These are phyloP conservation scores for Pouteria glomerata DNA, from an alignment of 148 eudicot genomes.

Conservation along the genomic window DNA sequence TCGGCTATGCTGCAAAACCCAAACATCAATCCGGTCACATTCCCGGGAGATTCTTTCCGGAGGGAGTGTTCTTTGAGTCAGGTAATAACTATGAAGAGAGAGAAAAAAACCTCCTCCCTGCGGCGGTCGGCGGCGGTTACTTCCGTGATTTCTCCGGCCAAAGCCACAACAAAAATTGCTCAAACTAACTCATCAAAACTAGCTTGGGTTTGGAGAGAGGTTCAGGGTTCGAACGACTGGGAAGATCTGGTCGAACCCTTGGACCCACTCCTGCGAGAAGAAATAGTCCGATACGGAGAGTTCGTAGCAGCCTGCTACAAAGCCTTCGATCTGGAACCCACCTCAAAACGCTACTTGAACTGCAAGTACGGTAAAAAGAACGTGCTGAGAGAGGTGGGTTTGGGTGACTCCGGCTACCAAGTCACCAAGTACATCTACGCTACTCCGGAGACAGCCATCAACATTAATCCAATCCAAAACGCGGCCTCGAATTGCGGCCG, in stretches of 20 bases:
- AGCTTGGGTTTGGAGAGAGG: conserved; percentile 25
- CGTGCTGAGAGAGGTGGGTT: conserved; percentile 28
- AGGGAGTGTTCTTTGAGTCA: neutral
- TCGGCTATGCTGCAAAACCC: neutral
- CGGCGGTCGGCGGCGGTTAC: neutral
- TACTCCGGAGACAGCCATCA: conserved; percentile 20
- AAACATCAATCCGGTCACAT: conserved; percentile 1
- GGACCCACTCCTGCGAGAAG: conserved; percentile 27
- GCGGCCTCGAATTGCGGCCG: conserved; percentile 14
- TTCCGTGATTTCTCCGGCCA: neutral
- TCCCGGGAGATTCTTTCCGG: neutral
- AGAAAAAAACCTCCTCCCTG: neutral
- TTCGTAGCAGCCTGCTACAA: conserved; percentile 31
- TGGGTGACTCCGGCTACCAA: conserved; percentile 20
- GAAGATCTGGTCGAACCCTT: conserved; percentile 30
- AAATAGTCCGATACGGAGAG: conserved; percentile 36
- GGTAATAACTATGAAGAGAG: neutral
- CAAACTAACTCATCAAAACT: neutral
- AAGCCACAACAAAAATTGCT: neutral
- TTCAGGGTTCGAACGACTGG: conserved; percentile 35
- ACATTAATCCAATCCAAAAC: conserved; percentile 12
- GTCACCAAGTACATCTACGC: conserved; percentile 39
- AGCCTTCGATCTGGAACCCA: conserved; percentile 34
- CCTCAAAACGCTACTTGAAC: conserved; percentile 24
- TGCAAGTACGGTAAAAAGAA: conserved; percentile 33